Conservation (phyloP, 2,329 filamentous ascomycete genomes). For the Fusarium proliferatum region DNA sequence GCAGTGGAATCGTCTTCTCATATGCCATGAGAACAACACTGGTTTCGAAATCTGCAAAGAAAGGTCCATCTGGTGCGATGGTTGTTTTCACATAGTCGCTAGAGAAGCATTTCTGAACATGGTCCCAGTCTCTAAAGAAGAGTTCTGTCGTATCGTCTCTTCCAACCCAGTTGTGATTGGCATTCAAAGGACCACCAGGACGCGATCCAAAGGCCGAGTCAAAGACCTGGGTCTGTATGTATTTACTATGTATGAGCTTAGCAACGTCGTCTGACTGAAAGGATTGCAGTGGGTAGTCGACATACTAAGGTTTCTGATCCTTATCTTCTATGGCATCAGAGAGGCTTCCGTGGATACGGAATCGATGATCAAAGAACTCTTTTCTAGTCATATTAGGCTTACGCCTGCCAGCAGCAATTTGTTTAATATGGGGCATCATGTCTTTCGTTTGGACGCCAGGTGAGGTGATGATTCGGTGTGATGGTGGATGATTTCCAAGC, state of each 20-base stretch:
- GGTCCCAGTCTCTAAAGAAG: not conserved
- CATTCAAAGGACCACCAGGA: not conserved
- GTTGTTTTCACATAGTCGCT: not conserved
- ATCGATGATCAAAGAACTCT: not conserved
- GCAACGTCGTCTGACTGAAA: fast-evolving
- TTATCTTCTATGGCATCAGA: not conserved
- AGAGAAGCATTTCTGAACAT: not conserved
- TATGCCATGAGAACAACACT: not conserved
- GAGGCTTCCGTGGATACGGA: not conserved
- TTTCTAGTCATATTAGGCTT: not conserved
- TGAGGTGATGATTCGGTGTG: not conserved
- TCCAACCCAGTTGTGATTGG: not conserved
- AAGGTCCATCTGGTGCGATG: not conserved
- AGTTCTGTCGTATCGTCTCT: not conserved
- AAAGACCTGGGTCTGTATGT: not conserved
- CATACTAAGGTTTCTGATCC: not conserved
- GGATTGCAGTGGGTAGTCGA: not conserved
- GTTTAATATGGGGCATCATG: not conserved
- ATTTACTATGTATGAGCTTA: not conserved
- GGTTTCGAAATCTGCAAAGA: not conserved
- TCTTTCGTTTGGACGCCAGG: fast-evolving
- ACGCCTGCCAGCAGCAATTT: not conserved
- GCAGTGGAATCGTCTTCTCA: not conserved
- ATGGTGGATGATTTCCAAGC: not conserved
- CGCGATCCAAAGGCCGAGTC: not conserved